A percentile compares a stretch with the other conserved stretches of the same genome.
Conservation (phyloP, 768 basidiomycete genomes). For the Ephemerocybe angulata region DNA sequence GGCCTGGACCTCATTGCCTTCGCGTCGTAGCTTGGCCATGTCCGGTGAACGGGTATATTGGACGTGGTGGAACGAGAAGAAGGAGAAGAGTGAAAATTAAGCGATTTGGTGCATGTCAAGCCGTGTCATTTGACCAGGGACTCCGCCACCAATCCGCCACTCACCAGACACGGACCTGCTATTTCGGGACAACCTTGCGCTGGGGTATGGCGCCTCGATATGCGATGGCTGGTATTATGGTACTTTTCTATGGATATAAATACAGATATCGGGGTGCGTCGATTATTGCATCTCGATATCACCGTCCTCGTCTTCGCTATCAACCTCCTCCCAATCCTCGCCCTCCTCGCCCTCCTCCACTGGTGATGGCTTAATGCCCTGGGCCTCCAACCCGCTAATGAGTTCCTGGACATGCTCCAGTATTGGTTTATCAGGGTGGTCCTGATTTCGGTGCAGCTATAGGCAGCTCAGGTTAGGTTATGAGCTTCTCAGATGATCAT, state of each 20-base stretch:
- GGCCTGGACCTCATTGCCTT: conserved; percentile 23
- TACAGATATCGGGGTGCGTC: neutral
- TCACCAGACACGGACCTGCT: conserved; percentile 2
- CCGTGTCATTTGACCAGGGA: too few species aligned
- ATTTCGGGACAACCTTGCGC: neutral
- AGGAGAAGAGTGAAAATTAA: neutral
- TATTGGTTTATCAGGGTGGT: conserved; percentile 72
- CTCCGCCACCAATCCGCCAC: too few species aligned
- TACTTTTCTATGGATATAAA: conserved; percentile 27
- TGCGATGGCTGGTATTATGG: conserved; percentile 15
- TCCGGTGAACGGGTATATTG: conserved; percentile 4
- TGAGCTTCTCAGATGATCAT: neutral
- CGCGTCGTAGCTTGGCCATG: conserved; percentile 49
- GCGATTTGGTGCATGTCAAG: neutral
- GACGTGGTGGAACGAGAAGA: conserved; percentile 2
- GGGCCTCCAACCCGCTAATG: conserved; percentile 57
- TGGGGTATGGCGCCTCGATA: too few species aligned
- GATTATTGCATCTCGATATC: conserved; percentile 56
- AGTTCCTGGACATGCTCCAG: conserved; percentile 76
- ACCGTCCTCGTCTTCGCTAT: conserved; percentile 51
- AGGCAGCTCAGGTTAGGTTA: conserved; percentile 6
- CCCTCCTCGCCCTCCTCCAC: conserved; percentile 53
- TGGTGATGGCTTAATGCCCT: conserved; percentile 63
- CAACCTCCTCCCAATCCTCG: conserved; percentile 60
- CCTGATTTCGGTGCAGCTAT: conserved; percentile 68